Evolutionary conservation across 257 asterid species (phyloP).

Genomic region (Forsythia suspensa): DNA sequence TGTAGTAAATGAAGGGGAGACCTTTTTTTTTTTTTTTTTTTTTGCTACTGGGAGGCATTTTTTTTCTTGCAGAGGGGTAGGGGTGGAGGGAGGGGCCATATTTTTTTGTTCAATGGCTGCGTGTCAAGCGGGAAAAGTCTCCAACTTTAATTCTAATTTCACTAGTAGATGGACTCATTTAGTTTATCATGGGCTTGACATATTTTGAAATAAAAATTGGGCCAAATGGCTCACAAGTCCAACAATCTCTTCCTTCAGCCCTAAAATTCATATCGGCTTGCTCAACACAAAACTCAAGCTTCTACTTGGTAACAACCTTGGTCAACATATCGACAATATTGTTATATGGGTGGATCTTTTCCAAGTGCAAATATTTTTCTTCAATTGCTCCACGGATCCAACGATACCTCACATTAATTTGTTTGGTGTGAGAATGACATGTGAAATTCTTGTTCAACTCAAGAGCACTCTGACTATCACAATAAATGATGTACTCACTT

Average conservation of each 20-base stretch:
- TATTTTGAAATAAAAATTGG: no score
- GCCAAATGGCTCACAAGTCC: no score
- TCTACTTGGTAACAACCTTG: background rate
- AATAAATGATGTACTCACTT: background rate
- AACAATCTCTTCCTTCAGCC: background rate
- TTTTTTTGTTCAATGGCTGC: no score
- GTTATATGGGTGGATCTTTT: background rate
- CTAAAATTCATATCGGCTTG: background rate
- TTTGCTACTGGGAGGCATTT: no score
- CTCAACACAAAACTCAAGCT: background rate
- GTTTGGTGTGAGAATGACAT: background rate
- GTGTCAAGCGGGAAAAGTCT: no score
- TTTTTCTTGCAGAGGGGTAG: no score
- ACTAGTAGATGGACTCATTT: no score
- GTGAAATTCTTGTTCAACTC: background rate
- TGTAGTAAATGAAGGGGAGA: no score
- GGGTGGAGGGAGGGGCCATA: no score
- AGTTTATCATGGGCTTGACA: no score
- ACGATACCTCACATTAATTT: background rate
- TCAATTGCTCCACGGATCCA: background rate
- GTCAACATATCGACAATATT: background rate
- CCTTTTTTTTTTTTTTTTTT: no score
- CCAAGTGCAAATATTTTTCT: background rate
- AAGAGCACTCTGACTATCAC: background rate
- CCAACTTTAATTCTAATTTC: no score